Evolutionary conservation across 768 basidiomycete species (phyloP).

Genomic region (Exsudoporus frostii): DNA sequence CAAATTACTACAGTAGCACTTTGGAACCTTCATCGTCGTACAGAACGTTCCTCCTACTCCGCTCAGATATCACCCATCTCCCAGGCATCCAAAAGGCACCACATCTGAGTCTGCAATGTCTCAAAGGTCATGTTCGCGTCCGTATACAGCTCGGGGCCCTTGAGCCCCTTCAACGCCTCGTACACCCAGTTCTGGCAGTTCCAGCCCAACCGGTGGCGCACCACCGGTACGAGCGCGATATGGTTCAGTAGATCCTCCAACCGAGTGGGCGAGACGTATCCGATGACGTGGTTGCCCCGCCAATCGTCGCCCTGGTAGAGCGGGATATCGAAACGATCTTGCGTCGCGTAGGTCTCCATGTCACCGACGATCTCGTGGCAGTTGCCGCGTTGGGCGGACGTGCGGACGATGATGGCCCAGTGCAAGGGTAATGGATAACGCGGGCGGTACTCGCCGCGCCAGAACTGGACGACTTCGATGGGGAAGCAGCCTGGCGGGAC

Average conservation of each 20-base stretch:
- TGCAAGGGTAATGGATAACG: slow-evolving; percentile 22
- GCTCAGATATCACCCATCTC: slow-evolving; percentile 24
- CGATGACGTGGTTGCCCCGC: slow-evolving; percentile 27
- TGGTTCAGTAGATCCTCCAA: slow-evolving; percentile 15
- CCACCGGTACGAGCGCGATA: slow-evolving; percentile 20
- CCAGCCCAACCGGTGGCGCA: slow-evolving; percentile 17
- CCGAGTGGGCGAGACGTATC: slow-evolving; percentile 16
- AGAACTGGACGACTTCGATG: slow-evolving; percentile 29
- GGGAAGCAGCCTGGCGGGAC: slow-evolving; percentile 16
- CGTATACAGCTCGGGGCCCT: slow-evolving; percentile 8
- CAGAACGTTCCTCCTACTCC: too few species aligned
- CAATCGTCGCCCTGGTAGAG: slow-evolving; percentile 15
- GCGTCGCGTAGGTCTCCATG: slow-evolving; percentile 20
- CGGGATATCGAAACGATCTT: slow-evolving; percentile 14
- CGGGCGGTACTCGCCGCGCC: slow-evolving; percentile 23
- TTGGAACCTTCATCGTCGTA: too few species aligned
- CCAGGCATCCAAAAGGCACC: slow-evolving; percentile 29
- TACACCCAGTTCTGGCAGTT: slow-evolving; percentile 30
- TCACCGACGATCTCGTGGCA: slow-evolving; percentile 28
- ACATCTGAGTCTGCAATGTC: slow-evolving; percentile 28
- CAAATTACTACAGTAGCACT: too few species aligned
- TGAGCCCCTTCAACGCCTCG: slow-evolving; percentile 19
- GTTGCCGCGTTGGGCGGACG: slow-evolving; percentile 19
- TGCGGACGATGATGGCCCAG: slow-evolving; percentile 29
- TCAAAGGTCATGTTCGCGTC: slow-evolving; percentile 14